phyloP scores from a whole-genome alignment of 768 basidiomycete genomes.

The Boletus pseudo-olivaceus region DNA sequence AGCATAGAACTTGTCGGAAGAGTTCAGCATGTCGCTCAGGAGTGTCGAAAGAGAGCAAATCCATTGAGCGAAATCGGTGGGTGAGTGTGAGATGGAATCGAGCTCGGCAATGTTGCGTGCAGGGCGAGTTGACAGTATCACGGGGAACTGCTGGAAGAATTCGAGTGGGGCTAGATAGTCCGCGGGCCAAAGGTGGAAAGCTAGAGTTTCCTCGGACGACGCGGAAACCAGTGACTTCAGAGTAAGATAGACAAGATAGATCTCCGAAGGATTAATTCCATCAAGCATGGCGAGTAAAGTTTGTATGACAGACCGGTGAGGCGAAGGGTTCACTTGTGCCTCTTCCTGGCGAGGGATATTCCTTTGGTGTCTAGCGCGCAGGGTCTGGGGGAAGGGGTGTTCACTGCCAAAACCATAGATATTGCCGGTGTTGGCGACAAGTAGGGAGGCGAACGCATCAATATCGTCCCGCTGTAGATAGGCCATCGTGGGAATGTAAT shows the following conservation, averaged over 20 bases:
- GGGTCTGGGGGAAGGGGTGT: conserved; percentile 39
- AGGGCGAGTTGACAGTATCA: conserved; percentile 31
- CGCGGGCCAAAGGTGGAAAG: conserved; percentile 32
- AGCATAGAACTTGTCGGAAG: conserved; percentile 58
- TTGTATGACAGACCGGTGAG: conserved; percentile 50
- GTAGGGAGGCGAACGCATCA: conserved; percentile 65
- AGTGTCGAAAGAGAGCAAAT: conserved; percentile 53
- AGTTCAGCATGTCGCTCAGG: conserved; percentile 56
- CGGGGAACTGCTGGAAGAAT: conserved; percentile 46
- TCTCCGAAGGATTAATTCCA: conserved; percentile 43
- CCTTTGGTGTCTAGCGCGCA: conserved; percentile 37
- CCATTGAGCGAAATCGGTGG: conserved; percentile 59
- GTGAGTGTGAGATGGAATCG: conserved; percentile 34
- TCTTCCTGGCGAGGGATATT: conserved; percentile 12
- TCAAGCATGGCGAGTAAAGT: conserved; percentile 59
- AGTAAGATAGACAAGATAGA: conserved; percentile 59
- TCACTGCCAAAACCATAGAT: conserved; percentile 61
- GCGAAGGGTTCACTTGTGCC: conserved; percentile 23
- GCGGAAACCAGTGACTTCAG: conserved; percentile 55
- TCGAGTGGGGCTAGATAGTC: conserved; percentile 45
- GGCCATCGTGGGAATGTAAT: conserved; percentile 56
- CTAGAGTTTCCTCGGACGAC: conserved; percentile 28
- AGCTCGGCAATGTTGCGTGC: conserved; percentile 37
- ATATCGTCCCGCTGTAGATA: conserved; percentile 65
- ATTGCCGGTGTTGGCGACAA: conserved; percentile 55